Conservation (phyloP, 2,329 filamentous ascomycete genomes). For the Blastomyces parvus region DNA sequence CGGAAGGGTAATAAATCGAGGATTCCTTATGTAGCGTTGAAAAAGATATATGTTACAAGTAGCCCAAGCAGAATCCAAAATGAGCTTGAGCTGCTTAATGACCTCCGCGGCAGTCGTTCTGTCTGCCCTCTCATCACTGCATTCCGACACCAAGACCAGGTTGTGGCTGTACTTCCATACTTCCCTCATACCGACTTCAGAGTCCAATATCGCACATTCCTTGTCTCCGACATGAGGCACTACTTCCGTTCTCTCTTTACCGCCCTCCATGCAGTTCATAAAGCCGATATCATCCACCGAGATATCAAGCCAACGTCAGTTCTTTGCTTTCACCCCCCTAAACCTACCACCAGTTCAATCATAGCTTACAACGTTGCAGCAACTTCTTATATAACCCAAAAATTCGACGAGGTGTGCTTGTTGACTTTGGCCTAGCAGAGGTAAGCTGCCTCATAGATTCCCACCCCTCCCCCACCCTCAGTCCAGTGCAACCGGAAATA, state of each 20-base stretch:
- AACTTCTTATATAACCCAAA: conserved; percentile 90
- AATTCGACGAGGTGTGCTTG: conserved; percentile 69
- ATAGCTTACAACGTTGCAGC: conserved; percentile 20
- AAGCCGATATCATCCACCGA: conserved; percentile 75
- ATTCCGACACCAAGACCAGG: conserved; percentile 90
- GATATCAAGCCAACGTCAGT: conserved; percentile 84
- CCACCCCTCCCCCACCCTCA: too few relatives aligned
- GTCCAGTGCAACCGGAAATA: too few relatives aligned
- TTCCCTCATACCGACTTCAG: conserved; percentile 94
- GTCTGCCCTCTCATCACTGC: conserved; percentile 95
- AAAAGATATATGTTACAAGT: conserved; percentile 98
- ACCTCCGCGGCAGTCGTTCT: conserved; percentile 69
- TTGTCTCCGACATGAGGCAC: conserved; percentile 71
- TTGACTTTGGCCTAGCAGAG: conserved; percentile 98
- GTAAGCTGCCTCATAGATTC: conserved; percentile 20
- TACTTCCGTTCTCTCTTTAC: conserved; percentile 86
- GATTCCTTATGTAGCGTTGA: conserved; percentile 83
- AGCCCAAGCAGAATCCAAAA: conserved; percentile 90
- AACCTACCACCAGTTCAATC: not conserved
- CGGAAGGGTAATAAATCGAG: conserved; percentile 38
- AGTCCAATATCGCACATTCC: conserved; percentile 81
- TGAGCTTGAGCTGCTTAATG: conserved; percentile 85
- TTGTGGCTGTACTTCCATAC: conserved; percentile 88
- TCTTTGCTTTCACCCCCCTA: conserved; percentile 16
- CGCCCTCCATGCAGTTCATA: conserved; percentile 73